Percentiles rank a stretch among this genome's conserved stretches.
Evolutionary conservation across 2,329 filamentous ascomycete genomes (phyloP).

Genomic region (Cordyceps cicadae): DNA sequence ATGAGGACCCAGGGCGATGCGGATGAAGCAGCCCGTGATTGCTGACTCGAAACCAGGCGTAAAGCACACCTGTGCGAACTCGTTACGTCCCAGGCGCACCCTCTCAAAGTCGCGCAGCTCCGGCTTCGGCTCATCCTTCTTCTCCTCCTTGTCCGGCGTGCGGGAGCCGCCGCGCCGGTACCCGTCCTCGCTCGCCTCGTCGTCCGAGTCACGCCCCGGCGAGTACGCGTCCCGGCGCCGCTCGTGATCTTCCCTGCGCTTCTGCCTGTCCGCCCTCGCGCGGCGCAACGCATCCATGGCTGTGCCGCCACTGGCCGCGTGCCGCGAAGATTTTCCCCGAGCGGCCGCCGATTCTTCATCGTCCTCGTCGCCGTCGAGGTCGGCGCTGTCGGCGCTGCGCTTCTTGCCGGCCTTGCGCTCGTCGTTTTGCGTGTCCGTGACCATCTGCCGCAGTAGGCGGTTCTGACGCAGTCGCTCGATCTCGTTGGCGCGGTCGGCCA

Average conservation of each 20-base stretch:
- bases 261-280: constrained; percentile 53
- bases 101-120: constrained; percentile 77
- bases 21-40: constrained; percentile 75
- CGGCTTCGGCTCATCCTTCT: constrained; percentile 60
- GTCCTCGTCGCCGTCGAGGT: constrained; percentile 60
- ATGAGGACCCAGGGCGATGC: constrained; percentile 75
- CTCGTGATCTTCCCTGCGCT: constrained; percentile 44
- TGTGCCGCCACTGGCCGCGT: constrained; percentile 43
- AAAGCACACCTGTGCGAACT: constrained; percentile 88
- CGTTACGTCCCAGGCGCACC: constrained; percentile 71
- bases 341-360: neutral
- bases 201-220: constrained; percentile 30
- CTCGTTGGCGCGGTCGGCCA: constrained; percentile 79
- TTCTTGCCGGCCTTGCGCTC: constrained; percentile 53
- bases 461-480: constrained; percentile 78
- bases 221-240: constrained; percentile 48
- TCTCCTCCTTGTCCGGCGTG: constrained; percentile 49
- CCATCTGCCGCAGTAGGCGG: constrained; percentile 67
- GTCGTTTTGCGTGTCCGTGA: constrained; percentile 57
- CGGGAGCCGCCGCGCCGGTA: constrained; percentile 45
- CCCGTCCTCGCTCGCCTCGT: constrained; percentile 73
- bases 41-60: constrained; percentile 80
- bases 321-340: constrained; percentile 61
- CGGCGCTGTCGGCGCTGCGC: constrained; percentile 71
- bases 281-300: constrained; percentile 64